Conservation (phyloP, 148 eudicot genomes). For the Drosera capensis region DNA sequence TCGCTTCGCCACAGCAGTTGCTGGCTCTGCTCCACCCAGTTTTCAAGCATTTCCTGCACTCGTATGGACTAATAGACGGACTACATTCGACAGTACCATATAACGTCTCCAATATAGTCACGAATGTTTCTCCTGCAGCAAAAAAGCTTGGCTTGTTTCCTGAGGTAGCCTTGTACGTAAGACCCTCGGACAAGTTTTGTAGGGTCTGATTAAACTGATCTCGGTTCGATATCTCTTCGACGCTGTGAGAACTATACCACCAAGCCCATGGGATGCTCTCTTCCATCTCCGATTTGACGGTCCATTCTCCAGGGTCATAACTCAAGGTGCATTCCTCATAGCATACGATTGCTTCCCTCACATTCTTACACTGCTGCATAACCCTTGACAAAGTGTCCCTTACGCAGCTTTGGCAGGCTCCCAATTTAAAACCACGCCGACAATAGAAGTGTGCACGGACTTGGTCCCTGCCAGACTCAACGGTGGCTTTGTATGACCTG, state of each 20-base stretch:
- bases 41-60: background rate
- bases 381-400: background rate
- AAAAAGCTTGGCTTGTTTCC: background rate
- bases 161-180: background rate
- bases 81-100: background rate
- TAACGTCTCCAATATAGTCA: background rate
- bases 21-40: background rate
- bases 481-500: background rate
- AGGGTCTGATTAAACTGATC: background rate
- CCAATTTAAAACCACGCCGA: background rate
- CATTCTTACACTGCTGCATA: background rate
- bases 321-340: constrained; percentile 7
- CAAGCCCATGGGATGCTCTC: background rate
- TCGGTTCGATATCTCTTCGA: background rate
- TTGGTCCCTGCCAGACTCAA: no score
- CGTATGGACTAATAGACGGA: background rate
- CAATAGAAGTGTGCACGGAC: constrained; percentile 3
- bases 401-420: constrained; percentile 2
- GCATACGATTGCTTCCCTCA: constrained; percentile 1
- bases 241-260: background rate
- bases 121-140: background rate
- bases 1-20: background rate
- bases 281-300: background rate
- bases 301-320: background rate
- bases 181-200: background rate